Percentiles rank a stretch among this genome's conserved stretches.
Conservation (phyloP, 129 eudicot genomes). For the Saussurea involucrata region DNA sequence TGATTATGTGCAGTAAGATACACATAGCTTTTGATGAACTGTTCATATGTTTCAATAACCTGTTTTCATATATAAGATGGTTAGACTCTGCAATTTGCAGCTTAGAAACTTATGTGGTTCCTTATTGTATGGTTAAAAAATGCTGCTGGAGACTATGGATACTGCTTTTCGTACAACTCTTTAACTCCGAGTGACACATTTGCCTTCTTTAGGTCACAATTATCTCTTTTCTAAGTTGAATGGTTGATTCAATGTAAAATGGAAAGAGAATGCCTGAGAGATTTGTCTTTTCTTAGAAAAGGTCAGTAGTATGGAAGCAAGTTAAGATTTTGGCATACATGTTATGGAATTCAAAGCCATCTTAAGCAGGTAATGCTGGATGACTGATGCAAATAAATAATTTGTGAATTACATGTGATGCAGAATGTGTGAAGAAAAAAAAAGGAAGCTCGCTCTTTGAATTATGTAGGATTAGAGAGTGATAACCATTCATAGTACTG, state of each 20-base stretch:
- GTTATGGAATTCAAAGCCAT: neutral
- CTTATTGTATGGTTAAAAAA: neutral
- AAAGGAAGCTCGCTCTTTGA: neutral
- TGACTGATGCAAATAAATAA: conserved; percentile 6
- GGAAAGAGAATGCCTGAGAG: neutral
- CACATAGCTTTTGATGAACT: neutral
- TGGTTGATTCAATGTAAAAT: neutral
- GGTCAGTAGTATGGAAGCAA: neutral
- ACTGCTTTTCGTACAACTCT: neutral
- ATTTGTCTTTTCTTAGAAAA: neutral
- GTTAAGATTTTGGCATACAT: neutral
- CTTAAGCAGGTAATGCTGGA: neutral
- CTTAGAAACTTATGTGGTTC: neutral
- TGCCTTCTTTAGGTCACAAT: conserved; percentile 4
- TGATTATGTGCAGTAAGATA: conserved; percentile 2
- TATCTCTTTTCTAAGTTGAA: neutral
- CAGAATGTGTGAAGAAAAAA: neutral
- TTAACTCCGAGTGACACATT: neutral
- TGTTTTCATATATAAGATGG: neutral
- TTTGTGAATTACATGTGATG: neutral
- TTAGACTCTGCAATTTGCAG: neutral
- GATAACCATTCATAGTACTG: neutral
- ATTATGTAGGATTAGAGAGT: neutral
- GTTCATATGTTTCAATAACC: neutral
- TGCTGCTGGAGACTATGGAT: neutral